Evolutionary conservation across 768 basidiomycete species (phyloP).

Genomic region (Scleroderma citrinum): DNA sequence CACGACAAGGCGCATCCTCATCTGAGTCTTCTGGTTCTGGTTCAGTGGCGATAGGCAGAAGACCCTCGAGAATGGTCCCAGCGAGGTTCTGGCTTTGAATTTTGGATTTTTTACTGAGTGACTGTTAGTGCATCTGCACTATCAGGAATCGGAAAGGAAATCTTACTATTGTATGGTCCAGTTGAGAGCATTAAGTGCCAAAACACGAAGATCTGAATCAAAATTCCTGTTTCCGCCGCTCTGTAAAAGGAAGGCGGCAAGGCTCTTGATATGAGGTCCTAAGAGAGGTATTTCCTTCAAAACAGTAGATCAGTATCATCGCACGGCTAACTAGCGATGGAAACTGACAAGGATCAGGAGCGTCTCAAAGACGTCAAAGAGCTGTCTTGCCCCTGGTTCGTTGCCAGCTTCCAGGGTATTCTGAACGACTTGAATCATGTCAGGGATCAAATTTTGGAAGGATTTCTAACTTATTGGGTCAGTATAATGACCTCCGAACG

Average conservation of each 20-base stretch:
- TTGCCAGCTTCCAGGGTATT: constrained; percentile 76
- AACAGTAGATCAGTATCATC: constrained; percentile 3
- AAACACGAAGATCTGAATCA: constrained; percentile 77
- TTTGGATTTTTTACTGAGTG: constrained; percentile 87
- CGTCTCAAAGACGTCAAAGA: constrained; percentile 95
- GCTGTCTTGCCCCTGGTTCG: constrained; percentile 75
- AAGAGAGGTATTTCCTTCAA: constrained; percentile 88
- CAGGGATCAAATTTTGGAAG: constrained; percentile 82
- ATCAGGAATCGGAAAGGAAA: constrained; percentile 1
- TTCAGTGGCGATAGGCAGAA: constrained; percentile 93
- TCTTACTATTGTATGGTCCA: constrained; percentile 95
- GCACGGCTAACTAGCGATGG: neutral
- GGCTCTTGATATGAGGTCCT: constrained; percentile 78
- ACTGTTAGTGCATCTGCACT: neutral
- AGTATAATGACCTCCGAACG: constrained; percentile 1
- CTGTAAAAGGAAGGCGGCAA: constrained; percentile 82
- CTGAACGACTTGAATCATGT: constrained; percentile 84
- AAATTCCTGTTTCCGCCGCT: constrained; percentile 75
- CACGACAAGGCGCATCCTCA: constrained; percentile 88
- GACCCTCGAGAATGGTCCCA: constrained; percentile 77
- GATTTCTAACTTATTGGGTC: constrained; percentile 48
- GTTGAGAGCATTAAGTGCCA: constrained; percentile 88
- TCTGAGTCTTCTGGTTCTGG: constrained; percentile 91
- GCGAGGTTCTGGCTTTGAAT: constrained; percentile 84
- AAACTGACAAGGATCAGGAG: constrained; percentile 78